Evolutionary conservation across 768 basidiomycete genomes (phyloP), one percentile per base, ranked within the genome.

Genomic region (Hortiboletus flavorubellus): DNA sequence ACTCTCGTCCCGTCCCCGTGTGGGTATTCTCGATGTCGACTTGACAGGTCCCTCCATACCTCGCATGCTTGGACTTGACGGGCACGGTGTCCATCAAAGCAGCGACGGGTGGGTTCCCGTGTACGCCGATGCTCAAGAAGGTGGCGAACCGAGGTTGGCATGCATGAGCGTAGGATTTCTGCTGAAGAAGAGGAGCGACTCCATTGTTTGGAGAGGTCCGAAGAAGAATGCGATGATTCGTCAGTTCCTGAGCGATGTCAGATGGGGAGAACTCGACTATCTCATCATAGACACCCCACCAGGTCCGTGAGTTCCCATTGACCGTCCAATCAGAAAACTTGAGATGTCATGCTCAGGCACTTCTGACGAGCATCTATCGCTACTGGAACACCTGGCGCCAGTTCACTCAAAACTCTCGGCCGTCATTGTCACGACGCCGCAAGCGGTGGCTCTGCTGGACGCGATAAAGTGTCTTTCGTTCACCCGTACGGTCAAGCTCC

Each of bases 221-320:
- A 98, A 97, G 79, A 98, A 97, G 79, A 95, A 95, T 63, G 95
- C 89, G 54, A 97, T 97, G 94, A 96, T 98, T 63, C 78, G 93
- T 65, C 95, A 98, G 75, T 97, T 98, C 69, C 71, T 97, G 68
- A 85, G 85, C 63, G 92, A 98, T 62, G 94, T 97, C n/a, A 76
- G 91, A 59, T 98, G 94, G 94, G 94, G 92, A 44, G 86, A 91
- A 40, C 76, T 96, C 54, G 94, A 98, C 69, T 96, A 90, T 75
- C 78, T 98, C 51, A 80, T 98, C 51, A 86, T 97, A 45, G 95
- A 97, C 69, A 99, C 97, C 4, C 97, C 96, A 4, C 97, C 97
- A 66, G 97, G 96, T 97, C 60, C 63, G 83, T 69, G 45, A 37
- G 47, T 56, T 55, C 48, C 38, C 45, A 5, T 26, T 30, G 26